A percentile compares a stretch with the other conserved stretches of the same genome.
Evolutionary conservation across 2,329 filamentous ascomycete species (phyloP).

Genomic region (Fusarium sp.): DNA sequence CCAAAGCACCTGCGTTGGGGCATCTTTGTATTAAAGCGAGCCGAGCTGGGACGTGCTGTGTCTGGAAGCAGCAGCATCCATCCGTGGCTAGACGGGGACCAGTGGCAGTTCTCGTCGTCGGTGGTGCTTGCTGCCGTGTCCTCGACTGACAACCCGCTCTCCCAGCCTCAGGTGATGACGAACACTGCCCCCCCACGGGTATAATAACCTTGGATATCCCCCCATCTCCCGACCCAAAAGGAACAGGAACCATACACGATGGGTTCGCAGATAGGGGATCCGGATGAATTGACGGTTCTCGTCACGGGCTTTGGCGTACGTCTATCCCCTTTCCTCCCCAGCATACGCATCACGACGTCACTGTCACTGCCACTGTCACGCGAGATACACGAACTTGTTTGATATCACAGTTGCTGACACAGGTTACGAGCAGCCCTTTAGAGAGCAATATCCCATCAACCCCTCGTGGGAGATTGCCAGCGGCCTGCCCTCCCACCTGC

Average conservation of each 20-base stretch:
- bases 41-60: neutral
- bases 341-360: slow-evolving; percentile 7
- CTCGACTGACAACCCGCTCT: slow-evolving; percentile 22
- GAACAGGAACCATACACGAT: slow-evolving; percentile 34
- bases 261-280: slow-evolving; percentile 51
- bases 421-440: slow-evolving; percentile 73
- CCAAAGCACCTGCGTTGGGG: neutral
- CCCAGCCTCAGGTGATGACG: slow-evolving; percentile 7
- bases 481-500: slow-evolving; percentile 74
- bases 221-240: neutral
- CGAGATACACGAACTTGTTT: neutral
- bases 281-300: slow-evolving; percentile 67
- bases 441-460: slow-evolving; percentile 77
- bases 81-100: neutral
- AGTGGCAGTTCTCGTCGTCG: neutral
- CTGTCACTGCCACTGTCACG: slow-evolving; percentile 9
- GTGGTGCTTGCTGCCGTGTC: neutral
- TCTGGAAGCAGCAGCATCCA: neutral
- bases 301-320: slow-evolving; percentile 73
- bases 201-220: slow-evolving; percentile 6
- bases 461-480: slow-evolving; percentile 84
- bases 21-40: neutral
- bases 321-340: slow-evolving; percentile 31
- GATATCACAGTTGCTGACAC: slow-evolving; percentile 26
- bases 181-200: slow-evolving; percentile 13